Percentiles rank a stretch among this genome's conserved stretches.
Conservation (phyloP, 768 basidiomycete genomes). For the Rhizopogon sp. region DNA sequence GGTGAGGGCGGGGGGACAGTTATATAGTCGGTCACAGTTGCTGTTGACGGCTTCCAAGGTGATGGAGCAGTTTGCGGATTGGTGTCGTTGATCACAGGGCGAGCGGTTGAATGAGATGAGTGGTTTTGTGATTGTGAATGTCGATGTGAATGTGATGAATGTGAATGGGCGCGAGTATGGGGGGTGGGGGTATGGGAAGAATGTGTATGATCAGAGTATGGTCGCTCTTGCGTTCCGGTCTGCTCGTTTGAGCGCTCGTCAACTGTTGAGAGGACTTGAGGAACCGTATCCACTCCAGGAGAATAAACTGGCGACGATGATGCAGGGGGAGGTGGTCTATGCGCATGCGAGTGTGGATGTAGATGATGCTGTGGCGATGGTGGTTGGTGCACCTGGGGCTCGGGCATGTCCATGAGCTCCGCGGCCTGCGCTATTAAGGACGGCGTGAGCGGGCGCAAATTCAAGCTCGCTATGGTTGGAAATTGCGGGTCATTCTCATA, state of each 20-base stretch:
- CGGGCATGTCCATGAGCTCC: conserved; percentile 1
- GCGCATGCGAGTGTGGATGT: not conserved
- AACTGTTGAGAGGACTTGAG: not conserved
- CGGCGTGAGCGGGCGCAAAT: conserved; percentile 3
- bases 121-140: not conserved
- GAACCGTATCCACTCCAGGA: not conserved
- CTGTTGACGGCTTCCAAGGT: not conserved
- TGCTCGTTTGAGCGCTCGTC: not conserved
- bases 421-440: conserved; percentile 1
- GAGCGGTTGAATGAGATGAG: not conserved
- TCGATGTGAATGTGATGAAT: not conserved
- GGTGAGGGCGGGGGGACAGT: conserved; percentile 8
- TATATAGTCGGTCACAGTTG: not conserved
- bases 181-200: not conserved
- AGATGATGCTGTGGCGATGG: not conserved
- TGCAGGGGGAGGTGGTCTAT: not conserved
- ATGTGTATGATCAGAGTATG: not conserved
- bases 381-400: not conserved
- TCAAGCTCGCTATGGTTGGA: conserved; percentile 1
- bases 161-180: not conserved
- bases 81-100: not conserved
- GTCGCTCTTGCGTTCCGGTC: not conserved
- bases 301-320: not conserved
- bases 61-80: not conserved
- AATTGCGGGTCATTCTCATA: not conserved